phyloP scores from a whole-genome alignment of 2,329 filamentous ascomycete genomes.

The Fusarium sp. region DNA sequence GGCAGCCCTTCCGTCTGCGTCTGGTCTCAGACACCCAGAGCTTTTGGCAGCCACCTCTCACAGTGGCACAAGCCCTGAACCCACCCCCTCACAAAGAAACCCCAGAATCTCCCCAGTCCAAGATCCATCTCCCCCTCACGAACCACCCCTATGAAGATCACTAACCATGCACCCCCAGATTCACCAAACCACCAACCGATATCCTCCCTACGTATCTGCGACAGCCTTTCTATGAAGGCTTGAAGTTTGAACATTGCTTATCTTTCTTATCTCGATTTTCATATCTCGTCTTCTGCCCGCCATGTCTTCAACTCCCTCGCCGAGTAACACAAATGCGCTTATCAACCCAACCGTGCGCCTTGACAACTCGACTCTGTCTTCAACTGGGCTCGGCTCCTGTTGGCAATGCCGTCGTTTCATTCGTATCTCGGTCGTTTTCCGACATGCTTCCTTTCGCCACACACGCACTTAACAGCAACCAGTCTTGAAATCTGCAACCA shows the following conservation, averaged over 20 bases:
- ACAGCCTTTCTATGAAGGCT: neutral
- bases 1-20: neutral
- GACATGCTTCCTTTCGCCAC: conserved; percentile 36
- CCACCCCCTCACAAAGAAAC: conserved; percentile 30
- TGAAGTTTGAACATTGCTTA: conserved; percentile 12
- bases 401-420: conserved; percentile 17
- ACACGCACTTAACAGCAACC: conserved; percentile 12
- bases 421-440: conserved; percentile 45
- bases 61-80: conserved; percentile 19
- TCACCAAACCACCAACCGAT: conserved; percentile 12
- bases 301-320: conserved; percentile 34
- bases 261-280: conserved; percentile 34
- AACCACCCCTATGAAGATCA: conserved; percentile 17
- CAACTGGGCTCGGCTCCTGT: conserved; percentile 17
- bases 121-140: conserved; percentile 33
- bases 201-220: conserved; percentile 15
- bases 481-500: conserved; percentile 1
- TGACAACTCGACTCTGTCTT: neutral
- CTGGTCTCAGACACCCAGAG: neutral
- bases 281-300: conserved; percentile 20
- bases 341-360: conserved; percentile 25
- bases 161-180: conserved; percentile 32
- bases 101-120: conserved; percentile 29
- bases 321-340: conserved; percentile 32
- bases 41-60: conserved; percentile 27